These are phyloP conservation scores for Zasmidium citrigriseum DNA, from an alignment of 2,329 filamentous ascomycete genomes.

Conservation along the genomic window DNA sequence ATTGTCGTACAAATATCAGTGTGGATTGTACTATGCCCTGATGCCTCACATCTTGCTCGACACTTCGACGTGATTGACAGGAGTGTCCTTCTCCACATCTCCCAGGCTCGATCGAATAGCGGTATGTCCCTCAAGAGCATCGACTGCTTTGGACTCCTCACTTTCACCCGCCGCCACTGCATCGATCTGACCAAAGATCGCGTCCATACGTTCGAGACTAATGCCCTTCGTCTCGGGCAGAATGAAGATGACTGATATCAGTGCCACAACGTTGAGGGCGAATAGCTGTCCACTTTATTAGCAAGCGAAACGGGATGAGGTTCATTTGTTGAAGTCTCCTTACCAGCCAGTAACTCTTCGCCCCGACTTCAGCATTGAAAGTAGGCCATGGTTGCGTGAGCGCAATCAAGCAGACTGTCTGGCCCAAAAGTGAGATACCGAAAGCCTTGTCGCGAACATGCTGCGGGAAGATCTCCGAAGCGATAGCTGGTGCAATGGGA, in stretches of 20 bases:
- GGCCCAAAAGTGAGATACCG: slow-evolving; percentile 38
- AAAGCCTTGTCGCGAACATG: slow-evolving; percentile 46
- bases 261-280: slow-evolving; percentile 39
- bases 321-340: too few relatives aligned
- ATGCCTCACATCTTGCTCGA: neutral
- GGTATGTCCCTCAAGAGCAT: slow-evolving; percentile 10
- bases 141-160: slow-evolving; percentile 23
- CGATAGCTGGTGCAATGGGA: slow-evolving; percentile 40
- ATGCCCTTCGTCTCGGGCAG: slow-evolving; percentile 69
- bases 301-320: too few relatives aligned
- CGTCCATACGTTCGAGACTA: slow-evolving; percentile 30
- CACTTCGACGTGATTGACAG: slow-evolving; percentile 15
- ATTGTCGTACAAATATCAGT: too few relatives aligned
- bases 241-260: slow-evolving; percentile 62
- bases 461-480: slow-evolving; percentile 44
- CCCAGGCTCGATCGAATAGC: neutral
- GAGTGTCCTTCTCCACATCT: slow-evolving; percentile 13
- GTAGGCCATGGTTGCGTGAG: slow-evolving; percentile 45
- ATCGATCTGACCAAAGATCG: slow-evolving; percentile 37
- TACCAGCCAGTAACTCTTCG: slow-evolving; percentile 41
- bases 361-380: slow-evolving; percentile 41
- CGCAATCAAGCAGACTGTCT: slow-evolving; percentile 42
- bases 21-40: too few relatives aligned
- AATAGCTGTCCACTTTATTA: slow-evolving; percentile 28
- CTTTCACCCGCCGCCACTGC: slow-evolving; percentile 40